Evolutionary conservation across 1,284 basidiomycete species (phyloP).

Genomic region (Leccinum ponderosum): DNA sequence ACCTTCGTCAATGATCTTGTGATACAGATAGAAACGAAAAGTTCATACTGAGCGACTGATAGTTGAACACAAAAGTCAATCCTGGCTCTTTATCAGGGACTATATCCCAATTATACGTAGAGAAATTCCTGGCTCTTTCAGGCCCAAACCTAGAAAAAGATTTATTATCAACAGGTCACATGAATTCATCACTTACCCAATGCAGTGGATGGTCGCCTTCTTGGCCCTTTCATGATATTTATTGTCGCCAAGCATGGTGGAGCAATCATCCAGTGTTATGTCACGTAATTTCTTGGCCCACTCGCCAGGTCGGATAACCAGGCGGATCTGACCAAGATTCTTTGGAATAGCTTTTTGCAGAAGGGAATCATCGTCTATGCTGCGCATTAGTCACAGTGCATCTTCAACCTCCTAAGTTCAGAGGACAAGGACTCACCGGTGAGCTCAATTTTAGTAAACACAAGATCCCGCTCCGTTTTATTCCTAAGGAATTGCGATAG

Average conservation of each 20-base stretch:
- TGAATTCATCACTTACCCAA: constrained; percentile 1
- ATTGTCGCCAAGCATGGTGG: not conserved
- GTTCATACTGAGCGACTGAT: constrained; percentile 13
- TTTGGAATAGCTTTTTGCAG: constrained; percentile 9
- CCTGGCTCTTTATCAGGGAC: not conserved
- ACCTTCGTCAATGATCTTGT: not conserved
- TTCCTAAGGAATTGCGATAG: not conserved
- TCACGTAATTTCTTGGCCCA: not conserved
- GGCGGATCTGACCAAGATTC: constrained; percentile 13
- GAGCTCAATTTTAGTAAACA: constrained; percentile 18
- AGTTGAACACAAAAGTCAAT: constrained; percentile 22
- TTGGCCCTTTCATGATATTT: constrained; percentile 14
- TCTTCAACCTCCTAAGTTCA: not conserved
- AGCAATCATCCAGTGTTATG: not conserved
- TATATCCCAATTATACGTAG: not conserved
- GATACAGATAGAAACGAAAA: not conserved
- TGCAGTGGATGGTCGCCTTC: constrained; percentile 16
- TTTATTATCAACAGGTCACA: not conserved
- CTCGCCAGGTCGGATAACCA: constrained; percentile 5
- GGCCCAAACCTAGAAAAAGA: constrained; percentile 11
- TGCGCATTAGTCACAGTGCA: not conserved
- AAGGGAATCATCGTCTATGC: constrained; percentile 22
- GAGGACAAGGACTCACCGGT: constrained; percentile 6
- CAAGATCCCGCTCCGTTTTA: constrained; percentile 1
- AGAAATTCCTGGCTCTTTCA: not conserved